Conservation (phyloP, 768 basidiomycete genomes). For the Mycena capillaripes region DNA sequence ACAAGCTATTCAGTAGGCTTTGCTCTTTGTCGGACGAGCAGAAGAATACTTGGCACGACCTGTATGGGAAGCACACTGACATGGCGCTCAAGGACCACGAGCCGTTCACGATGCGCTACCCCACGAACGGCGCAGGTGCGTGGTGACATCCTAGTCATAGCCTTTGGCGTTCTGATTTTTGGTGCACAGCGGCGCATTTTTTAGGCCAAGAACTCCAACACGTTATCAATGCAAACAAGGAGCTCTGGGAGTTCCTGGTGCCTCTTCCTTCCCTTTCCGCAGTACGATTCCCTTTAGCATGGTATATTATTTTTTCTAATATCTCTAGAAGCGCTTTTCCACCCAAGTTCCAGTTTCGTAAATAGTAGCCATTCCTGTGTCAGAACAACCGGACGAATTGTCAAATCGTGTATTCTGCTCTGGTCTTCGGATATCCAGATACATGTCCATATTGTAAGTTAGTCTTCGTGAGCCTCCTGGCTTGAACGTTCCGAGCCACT, state of each 20-base stretch:
- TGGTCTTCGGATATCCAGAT: no score
- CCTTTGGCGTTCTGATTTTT: conserved; percentile 1
- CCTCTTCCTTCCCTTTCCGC: not conserved
- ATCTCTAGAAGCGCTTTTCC: not conserved
- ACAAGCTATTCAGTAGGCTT: not conserved
- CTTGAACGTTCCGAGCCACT: no score
- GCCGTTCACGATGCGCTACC: conserved; percentile 1
- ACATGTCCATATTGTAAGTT: no score
- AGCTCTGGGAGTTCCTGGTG: conserved; percentile 2
- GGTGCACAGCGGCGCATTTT: not conserved
- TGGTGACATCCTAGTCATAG: conserved; percentile 1
- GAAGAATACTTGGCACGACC: conserved; percentile 8
- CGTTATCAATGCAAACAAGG: not conserved
- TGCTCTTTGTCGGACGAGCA: not conserved
- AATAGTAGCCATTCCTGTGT: not conserved
- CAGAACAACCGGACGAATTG: not conserved
- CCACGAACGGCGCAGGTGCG: conserved; percentile 11
- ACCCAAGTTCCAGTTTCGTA: not conserved
- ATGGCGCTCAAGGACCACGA: not conserved
- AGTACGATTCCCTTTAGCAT: conserved; percentile 3
- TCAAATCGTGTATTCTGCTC: not conserved
- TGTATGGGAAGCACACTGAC: not conserved
- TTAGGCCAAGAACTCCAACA: not conserved
- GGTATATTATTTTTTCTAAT: not conserved
- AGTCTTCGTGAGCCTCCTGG: no score